Conservation (phyloP, 106 monocot genomes). For the Hemerocallis citrina region DNA sequence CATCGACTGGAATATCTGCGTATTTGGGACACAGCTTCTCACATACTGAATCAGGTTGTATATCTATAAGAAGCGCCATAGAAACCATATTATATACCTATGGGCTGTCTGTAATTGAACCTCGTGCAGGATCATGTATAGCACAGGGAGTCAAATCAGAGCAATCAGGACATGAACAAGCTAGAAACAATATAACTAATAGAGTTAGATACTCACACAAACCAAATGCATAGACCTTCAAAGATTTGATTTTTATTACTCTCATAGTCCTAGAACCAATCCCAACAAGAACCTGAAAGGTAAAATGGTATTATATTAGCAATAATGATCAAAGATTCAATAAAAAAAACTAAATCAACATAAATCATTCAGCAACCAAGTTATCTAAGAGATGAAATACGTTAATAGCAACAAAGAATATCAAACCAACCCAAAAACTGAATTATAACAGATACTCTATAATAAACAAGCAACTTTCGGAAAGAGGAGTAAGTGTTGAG, state of each 20-base stretch:
- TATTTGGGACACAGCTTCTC: slow-evolving; percentile 83
- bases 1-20: slow-evolving; percentile 49
- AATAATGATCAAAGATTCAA: not conserved
- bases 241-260: slow-evolving; percentile 70
- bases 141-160: not conserved
- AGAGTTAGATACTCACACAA: slow-evolving; percentile 55
- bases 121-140: not conserved
- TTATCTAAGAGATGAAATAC: too few relatives aligned
- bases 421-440: not conserved
- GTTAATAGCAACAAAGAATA: not conserved
- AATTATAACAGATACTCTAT: not conserved
- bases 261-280: slow-evolving; percentile 77
- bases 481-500: too few relatives aligned
- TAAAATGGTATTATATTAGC: not conserved
- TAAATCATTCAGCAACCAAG: not conserved
- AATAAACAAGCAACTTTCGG: not conserved
- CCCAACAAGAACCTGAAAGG: slow-evolving; percentile 88
- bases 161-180: slow-evolving; percentile 2
- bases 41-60: slow-evolving; percentile 76
- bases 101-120: not conserved
- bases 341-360: not conserved
- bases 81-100: not conserved
- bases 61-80: slow-evolving; percentile 40
- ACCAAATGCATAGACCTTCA: slow-evolving; percentile 96
- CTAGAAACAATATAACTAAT: not conserved